phyloP scores from a whole-genome alignment of 106 monocot genomes.

The Vanilla planifolia region DNA sequence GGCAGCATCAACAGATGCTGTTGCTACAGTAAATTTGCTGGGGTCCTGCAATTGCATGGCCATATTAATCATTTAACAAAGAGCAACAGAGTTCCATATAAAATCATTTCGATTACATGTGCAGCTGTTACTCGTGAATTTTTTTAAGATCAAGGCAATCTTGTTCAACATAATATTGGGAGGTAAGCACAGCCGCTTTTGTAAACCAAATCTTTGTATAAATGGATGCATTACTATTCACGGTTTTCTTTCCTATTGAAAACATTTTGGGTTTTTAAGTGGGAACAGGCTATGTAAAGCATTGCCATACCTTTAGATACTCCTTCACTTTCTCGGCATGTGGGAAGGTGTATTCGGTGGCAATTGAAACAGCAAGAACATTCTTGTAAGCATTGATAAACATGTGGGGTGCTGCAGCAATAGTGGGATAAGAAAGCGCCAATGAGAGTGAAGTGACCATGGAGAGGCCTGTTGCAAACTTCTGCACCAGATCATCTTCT shows the following conservation, averaged over 20 bases:
- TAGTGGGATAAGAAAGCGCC: constrained; percentile 67
- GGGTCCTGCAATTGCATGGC: too few species aligned
- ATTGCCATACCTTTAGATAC: constrained; percentile 54
- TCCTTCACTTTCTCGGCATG: constrained; percentile 79
- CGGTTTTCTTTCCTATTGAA: too few species aligned
- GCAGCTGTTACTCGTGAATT: too few species aligned
- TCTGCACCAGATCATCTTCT: constrained; percentile 68
- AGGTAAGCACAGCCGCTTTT: too few species aligned
- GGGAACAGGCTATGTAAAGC: too few species aligned
- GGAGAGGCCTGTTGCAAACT: constrained; percentile 61
- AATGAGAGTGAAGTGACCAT: constrained; percentile 66
- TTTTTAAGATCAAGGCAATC: too few species aligned
- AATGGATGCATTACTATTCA: too few species aligned
- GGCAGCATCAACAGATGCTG: constrained; percentile 29
- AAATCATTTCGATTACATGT: too few species aligned
- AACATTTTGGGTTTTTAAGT: too few species aligned
- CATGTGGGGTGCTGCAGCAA: constrained; percentile 75
- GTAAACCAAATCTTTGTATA: too few species aligned
- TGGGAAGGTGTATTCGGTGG: constrained; percentile 68
- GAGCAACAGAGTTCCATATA: neutral
- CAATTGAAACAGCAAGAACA: constrained; percentile 66
- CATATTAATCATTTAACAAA: too few species aligned
- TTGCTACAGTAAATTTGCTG: constrained; percentile 74
- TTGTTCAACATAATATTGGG: too few species aligned
- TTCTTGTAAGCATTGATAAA: constrained; percentile 89